Percentiles rank a stretch among this genome's conserved stretches.
phyloP scores from a whole-genome alignment of 441 rosid species.

The Populus tomentosa region DNA sequence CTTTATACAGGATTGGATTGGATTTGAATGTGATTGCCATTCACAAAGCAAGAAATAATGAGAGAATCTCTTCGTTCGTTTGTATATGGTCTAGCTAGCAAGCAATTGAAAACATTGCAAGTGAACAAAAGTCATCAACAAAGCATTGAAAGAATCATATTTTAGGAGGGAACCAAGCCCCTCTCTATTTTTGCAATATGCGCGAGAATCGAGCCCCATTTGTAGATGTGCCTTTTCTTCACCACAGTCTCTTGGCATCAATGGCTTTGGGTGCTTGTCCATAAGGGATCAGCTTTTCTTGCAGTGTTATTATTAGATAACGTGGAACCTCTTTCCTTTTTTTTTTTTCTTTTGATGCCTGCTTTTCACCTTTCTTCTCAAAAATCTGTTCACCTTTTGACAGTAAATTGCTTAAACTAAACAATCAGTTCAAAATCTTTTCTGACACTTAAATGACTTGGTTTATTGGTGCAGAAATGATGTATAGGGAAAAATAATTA shows the following conservation, averaged over 20 bases:
- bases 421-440: background rate
- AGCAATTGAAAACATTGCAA: background rate
- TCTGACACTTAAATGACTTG: background rate
- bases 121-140: constrained; percentile 14
- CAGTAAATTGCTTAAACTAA: constrained; percentile 9
- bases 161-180: constrained; percentile 12
- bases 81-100: background rate
- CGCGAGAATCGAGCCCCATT: constrained; percentile 18
- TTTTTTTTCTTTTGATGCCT: constrained; percentile 15
- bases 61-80: constrained; percentile 7
- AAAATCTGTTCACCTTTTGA: constrained; percentile 26
- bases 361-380: constrained; percentile 14
- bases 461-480: background rate
- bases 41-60: background rate
- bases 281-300: constrained; percentile 11
- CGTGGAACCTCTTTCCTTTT: background rate
- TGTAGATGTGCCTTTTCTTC: constrained; percentile 21
- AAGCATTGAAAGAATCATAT: constrained; percentile 3
- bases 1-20: background rate
- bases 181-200: background rate
- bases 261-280: background rate
- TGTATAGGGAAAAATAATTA: too few relatives aligned
- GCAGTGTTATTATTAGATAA: constrained; percentile 20
- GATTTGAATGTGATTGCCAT: background rate
- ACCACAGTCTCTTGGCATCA: constrained; percentile 5